Evolutionary conservation across 306 rosid species (phyloP), one percentile per base, ranked within the genome.

Genomic region (Vigna radiata): DNA sequence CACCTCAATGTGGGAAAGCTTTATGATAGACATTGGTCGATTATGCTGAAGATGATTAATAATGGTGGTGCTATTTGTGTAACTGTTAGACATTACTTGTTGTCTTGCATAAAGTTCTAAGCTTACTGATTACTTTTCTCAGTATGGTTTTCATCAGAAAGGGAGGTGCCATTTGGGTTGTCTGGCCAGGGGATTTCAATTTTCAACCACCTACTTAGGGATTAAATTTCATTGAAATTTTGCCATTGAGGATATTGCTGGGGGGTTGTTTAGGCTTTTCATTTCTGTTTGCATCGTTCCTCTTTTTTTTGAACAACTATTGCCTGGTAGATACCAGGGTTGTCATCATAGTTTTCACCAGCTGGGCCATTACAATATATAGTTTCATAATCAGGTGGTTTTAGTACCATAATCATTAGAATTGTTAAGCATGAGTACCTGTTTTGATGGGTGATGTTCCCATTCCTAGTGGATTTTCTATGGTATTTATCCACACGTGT

Each of bases 21-120:
- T 19, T 74, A 9, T 47, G 25, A 23, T 81, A 60, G 53, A 54
- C 62, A 58, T 39, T 80, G 60, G 78, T 84, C 68, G 23, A 53
- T 29, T 33, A n/a, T 18, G 61, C 60, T 73, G 15, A 44, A 41
- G 52, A 50, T 68, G 41, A 41, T 65, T 10, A 60, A 49, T 36
- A 44, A 63, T 25, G 47, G 29, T 48, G 5, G 25, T 52, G 43
- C 49, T 67, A 47, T 77, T 71, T 70, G 52, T 14, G 4, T 43
- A 29, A 61, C 29, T 81, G 17, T 69, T 49, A 31, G 62, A 19
- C 70, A 19, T 12, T 18, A 16, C 46, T 46, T 70, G 19, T 44
- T n/a, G 56, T 18, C 63, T 65, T 46, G 18, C 29, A 18, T 36
- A 50, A 71, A 64, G 44, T 4, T 77, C 19, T 37, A 75, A 52